Conservation (phyloP, 768 basidiomycete genomes). For the Pleurotus platypus region DNA sequence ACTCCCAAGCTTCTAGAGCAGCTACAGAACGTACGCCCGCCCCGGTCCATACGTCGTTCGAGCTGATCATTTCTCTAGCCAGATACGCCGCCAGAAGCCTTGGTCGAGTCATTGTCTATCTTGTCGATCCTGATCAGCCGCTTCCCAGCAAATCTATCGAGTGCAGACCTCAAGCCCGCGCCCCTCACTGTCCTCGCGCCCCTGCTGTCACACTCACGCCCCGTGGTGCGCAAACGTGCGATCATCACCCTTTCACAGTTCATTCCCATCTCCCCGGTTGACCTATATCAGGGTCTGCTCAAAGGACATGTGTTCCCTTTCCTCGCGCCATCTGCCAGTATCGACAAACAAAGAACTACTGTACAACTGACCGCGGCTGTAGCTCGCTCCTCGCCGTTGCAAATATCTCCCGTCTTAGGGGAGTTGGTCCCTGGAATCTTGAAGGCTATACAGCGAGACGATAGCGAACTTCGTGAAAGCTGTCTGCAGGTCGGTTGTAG, state of each 20-base stretch:
- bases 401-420: constrained; percentile 56
- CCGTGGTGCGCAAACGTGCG: constrained; percentile 90
- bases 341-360: constrained; percentile 75
- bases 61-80: constrained; percentile 32
- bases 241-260: constrained; percentile 85
- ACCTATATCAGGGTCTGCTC: constrained; percentile 61
- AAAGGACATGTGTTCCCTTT: constrained; percentile 57
- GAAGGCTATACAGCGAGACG: constrained; percentile 66
- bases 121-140: constrained; percentile 86
- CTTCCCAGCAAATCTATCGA: constrained; percentile 68
- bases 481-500: constrained; percentile 58
- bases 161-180: constrained; percentile 46
- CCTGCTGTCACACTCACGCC: constrained; percentile 68
- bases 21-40: constrained; percentile 60
- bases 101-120: constrained; percentile 81
- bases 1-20: constrained; percentile 81
- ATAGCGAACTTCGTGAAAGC: constrained; percentile 82
- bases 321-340: constrained; percentile 43
- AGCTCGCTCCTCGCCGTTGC: constrained; percentile 67
- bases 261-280: constrained; percentile 65
- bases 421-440: constrained; percentile 71
- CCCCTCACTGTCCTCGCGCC: constrained; percentile 69
- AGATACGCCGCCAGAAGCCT: constrained; percentile 72
- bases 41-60: background rate
- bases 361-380: constrained; percentile 79